A percentile compares a stretch with the other conserved stretches of the same genome.
phyloP scores from a whole-genome alignment of 495 filamentous ascomycete genomes.

The Penicillium egyptiacum region DNA sequence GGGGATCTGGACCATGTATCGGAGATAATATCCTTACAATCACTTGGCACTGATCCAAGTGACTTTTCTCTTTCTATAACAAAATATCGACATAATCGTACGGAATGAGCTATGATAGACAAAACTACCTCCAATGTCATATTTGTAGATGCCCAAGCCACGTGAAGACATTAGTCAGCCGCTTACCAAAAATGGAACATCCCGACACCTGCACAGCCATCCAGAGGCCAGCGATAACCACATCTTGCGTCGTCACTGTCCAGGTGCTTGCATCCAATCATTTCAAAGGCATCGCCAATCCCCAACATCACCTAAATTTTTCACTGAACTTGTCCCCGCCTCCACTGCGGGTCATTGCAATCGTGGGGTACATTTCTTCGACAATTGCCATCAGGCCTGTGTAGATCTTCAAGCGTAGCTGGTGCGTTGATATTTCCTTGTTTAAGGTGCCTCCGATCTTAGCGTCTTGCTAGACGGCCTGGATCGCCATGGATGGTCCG shows the following conservation, averaged over 20 bases:
- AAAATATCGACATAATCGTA: neutral
- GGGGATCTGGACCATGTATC: slow-evolving; percentile 1
- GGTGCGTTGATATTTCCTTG: neutral
- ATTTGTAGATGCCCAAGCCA: neutral
- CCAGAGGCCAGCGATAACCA: slow-evolving; percentile 28
- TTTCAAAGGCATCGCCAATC: slow-evolving; percentile 7
- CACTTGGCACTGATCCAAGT: neutral
- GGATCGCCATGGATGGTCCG: neutral
- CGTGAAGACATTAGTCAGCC: slow-evolving; percentile 19
- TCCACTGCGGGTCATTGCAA: slow-evolving; percentile 27
- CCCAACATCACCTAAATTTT: neutral
- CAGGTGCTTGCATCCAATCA: slow-evolving; percentile 23
- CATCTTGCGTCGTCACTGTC: neutral
- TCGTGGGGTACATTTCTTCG: slow-evolving; percentile 20
- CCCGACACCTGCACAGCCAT: slow-evolving; percentile 18
- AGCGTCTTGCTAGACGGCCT: neutral
- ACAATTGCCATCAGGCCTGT: slow-evolving; percentile 12
- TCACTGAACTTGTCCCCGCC: slow-evolving; percentile 14
- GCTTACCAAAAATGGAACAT: slow-evolving; percentile 8
- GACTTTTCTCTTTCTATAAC: neutral
- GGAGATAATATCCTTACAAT: neutral
- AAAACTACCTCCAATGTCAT: too few relatives aligned
- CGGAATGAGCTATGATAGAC: neutral
- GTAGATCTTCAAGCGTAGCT: slow-evolving; percentile 12
- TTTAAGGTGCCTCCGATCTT: neutral